phyloP scores from a whole-genome alignment of 805 yeast genomes.

The Teunomyces cretensis region DNA sequence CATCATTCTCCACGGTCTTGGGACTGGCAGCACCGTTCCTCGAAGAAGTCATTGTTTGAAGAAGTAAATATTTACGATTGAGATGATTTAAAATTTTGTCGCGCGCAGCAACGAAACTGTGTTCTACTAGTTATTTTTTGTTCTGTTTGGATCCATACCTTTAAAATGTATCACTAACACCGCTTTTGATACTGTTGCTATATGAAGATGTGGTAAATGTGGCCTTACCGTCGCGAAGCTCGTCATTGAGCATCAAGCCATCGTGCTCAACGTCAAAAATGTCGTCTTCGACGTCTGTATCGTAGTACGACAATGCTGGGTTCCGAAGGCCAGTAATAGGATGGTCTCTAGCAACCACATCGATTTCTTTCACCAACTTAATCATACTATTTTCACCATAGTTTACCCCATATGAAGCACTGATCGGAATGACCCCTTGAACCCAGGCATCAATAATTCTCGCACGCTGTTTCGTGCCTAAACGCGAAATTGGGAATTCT shows the following conservation, averaged over 20 bases:
- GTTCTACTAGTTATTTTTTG: neutral
- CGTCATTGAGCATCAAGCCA: conserved; percentile 30
- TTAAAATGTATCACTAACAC: neutral
- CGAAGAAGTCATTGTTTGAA: neutral
- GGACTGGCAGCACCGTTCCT: conserved; percentile 1
- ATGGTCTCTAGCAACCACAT: conserved; percentile 38
- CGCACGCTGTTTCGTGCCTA: conserved; percentile 77
- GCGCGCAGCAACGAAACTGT: conserved; percentile 1
- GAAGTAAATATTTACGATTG: neutral
- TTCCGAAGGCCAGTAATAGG: conserved; percentile 40
- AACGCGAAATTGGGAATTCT: conserved; percentile 64
- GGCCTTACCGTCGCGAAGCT: conserved; percentile 1
- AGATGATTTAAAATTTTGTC: conserved; percentile 2
- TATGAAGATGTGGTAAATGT: conserved; percentile 6
- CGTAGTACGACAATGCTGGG: conserved; percentile 44
- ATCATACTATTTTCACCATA: conserved; percentile 67
- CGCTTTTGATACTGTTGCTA: conserved; percentile 8
- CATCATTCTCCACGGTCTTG: neutral
- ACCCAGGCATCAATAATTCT: conserved; percentile 58
- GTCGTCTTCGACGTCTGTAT: conserved; percentile 24
- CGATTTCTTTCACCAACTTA: conserved; percentile 56
- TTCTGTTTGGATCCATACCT: neutral
- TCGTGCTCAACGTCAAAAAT: conserved; percentile 32
- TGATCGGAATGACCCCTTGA: conserved; percentile 43
- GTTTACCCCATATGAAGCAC: conserved; percentile 50